Base-by-base conservation (phyloP, 1,284 basidiomycete species). In the Irpex lacteus region DNA sequence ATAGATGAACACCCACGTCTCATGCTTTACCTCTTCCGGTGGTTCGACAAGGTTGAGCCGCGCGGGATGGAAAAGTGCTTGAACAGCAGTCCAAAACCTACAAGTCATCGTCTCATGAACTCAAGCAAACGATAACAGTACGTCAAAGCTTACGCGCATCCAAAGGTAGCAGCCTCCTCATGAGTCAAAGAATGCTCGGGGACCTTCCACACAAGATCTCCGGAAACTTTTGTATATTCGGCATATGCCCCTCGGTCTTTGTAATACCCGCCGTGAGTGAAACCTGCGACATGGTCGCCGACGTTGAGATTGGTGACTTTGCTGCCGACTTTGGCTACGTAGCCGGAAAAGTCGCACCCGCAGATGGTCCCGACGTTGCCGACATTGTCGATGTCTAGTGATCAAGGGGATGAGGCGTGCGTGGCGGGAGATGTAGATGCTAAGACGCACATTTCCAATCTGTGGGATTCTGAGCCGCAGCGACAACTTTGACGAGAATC, bases 101-200 rank as follows among this genome's bases (percentile, higher is more conserved):
- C 4, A 47, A 13, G 40, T 47, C 40, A 15, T 34, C 40, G 2
- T 47, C 7, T 47, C 4, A 2, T 47, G 15, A 47, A n/a, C 36
- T 73, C 67, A 62, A 77, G 34, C 19, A 11, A 60, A 8, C 11
- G 37, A 13, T 11, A 9, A 8, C 59, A 50, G 38, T 37, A 44
- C 11, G n/a, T 3, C 4, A 9, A 21, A 52, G 58, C 71, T 65
- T 65, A 80, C 60, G 72, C 75, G 58, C 77, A 71, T 18, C 77
- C 77, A 58, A 77, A 72, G 0, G 79, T 77, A 6, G 78, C 77
- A 0, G 81, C 82, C 55, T 80, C 72, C 38, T 78, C 53, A 11
- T 54, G 13, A 6, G 53, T 21, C 32, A 54, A 21, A 19, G 70
- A 71, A 13, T 64, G 70, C n/a, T 69, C 66, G 4, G 78, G 77